phyloP scores from a whole-genome alignment of 108 stramenopile genomes.

The Parmales sp. region DNA sequence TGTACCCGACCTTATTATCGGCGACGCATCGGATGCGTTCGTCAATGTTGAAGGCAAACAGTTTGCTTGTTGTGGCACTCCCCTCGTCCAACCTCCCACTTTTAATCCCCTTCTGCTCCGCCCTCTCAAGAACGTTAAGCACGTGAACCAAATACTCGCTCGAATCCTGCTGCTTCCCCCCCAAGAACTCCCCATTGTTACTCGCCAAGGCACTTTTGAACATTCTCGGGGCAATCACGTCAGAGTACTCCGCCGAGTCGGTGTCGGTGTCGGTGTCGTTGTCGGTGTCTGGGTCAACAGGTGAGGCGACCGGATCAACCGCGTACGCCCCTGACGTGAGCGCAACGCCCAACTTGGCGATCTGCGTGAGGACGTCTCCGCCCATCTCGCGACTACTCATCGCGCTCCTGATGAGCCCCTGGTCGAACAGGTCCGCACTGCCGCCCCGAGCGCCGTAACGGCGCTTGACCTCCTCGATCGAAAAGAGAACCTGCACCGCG shows the following conservation, averaged over 20 bases:
- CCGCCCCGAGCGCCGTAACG: constrained; percentile 49
- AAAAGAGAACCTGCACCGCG: constrained; percentile 69
- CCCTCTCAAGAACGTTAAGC: constrained; percentile 67
- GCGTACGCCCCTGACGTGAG: constrained; percentile 65
- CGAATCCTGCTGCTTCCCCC: constrained; percentile 97
- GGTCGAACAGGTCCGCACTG: too few relatives aligned
- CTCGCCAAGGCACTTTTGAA: constrained; percentile 84
- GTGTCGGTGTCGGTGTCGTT: constrained; percentile 19
- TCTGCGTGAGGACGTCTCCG: constrained; percentile 55
- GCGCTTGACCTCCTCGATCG: constrained; percentile 61
- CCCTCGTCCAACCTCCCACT: not conserved
- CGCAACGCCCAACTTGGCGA: constrained; percentile 57
- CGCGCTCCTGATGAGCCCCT: too few relatives aligned
- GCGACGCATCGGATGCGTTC: constrained; percentile 58
- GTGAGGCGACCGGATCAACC: constrained; percentile 25
- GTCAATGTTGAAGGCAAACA: constrained; percentile 73
- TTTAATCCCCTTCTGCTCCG: constrained; percentile 41
- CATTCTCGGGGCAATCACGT: constrained; percentile 86
- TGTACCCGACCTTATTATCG: constrained; percentile 66
- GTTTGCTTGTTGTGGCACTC: constrained; percentile 4
- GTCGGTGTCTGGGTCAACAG: constrained; percentile 23
- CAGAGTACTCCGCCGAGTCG: constrained; percentile 44
- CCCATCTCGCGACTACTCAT: too few relatives aligned
- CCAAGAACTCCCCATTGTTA: constrained; percentile 87
- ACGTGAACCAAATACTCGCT: constrained; percentile 88